Percentiles rank a stretch among this genome's conserved stretches.
phyloP scores from a whole-genome alignment of 2,329 filamentous ascomycete species.

The Hymenoscyphus linearis region DNA sequence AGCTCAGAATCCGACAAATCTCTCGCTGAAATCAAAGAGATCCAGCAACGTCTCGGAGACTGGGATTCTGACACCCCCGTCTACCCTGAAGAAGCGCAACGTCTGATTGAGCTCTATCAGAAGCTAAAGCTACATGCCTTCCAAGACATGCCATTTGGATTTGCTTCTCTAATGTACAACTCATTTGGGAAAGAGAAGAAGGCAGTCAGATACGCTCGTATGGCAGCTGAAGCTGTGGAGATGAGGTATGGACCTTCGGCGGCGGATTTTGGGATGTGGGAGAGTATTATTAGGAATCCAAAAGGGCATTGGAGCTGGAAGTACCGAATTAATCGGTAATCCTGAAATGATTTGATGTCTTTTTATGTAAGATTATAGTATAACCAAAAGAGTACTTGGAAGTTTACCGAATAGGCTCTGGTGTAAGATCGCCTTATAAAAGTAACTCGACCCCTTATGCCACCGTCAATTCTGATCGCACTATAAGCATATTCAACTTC shows the following conservation, averaged over 20 bases:
- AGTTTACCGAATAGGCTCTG: too few relatives aligned
- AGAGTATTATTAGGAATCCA: slow-evolving; percentile 28
- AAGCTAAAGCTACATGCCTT: slow-evolving; percentile 36
- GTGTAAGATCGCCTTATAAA: not conserved
- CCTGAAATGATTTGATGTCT: not conserved
- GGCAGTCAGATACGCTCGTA: slow-evolving; percentile 32
- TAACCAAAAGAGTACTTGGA: not conserved
- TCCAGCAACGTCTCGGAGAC: slow-evolving; percentile 24
- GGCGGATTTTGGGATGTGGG: slow-evolving; percentile 32
- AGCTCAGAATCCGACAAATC: slow-evolving; percentile 29
- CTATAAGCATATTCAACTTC: not conserved
- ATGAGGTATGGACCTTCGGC: slow-evolving; percentile 35
- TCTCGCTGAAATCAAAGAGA: slow-evolving; percentile 28
- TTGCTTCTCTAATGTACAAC: slow-evolving; percentile 37
- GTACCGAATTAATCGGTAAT: not conserved
- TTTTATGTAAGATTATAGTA: not conserved
- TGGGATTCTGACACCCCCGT: slow-evolving; percentile 8
- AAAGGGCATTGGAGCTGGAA: slow-evolving; percentile 25
- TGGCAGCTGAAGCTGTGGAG: slow-evolving; percentile 32
- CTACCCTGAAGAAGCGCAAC: slow-evolving; percentile 26
- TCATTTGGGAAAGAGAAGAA: slow-evolving; percentile 28
- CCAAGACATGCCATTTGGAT: slow-evolving; percentile 36
- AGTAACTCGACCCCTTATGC: too few relatives aligned
- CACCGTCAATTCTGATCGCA: not conserved
- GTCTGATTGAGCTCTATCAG: slow-evolving; percentile 33